Conservation (phyloP, 768 basidiomycete genomes). For the Lactifluus echinatus region DNA sequence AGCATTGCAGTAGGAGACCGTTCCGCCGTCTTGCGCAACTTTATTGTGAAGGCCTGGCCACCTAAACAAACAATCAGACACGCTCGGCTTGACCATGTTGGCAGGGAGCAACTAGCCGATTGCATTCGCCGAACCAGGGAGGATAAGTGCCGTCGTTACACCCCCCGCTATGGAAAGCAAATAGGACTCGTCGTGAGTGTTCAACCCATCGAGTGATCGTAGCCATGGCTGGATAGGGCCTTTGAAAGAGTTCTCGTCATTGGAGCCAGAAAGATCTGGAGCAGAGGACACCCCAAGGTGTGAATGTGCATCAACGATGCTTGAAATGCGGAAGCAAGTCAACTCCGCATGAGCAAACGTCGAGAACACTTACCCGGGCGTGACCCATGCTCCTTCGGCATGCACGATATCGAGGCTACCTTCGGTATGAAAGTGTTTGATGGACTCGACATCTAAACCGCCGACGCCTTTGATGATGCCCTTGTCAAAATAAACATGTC, state of each 20-base stretch:
- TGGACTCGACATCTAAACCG: conserved; percentile 24
- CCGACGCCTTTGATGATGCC: conserved; percentile 63
- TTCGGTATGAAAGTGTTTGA: conserved; percentile 17
- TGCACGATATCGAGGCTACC: conserved; percentile 42
- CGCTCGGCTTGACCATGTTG: neutral
- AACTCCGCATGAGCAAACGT: neutral
- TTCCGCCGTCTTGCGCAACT: conserved; percentile 66
- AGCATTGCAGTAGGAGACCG: conserved; percentile 66
- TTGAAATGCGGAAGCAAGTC: neutral
- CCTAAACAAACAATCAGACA: conserved; percentile 33
- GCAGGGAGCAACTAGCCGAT: conserved; percentile 3
- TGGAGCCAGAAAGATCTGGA: conserved; percentile 25
- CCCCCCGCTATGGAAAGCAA: conserved; percentile 69
- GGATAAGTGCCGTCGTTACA: conserved; percentile 64
- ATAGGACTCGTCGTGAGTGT: conserved; percentile 73
- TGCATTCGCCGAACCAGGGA: conserved; percentile 56
- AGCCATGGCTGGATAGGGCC: conserved; percentile 56
- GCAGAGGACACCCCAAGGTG: conserved; percentile 34
- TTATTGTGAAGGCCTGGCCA: conserved; percentile 72
- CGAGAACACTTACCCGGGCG: conserved; percentile 44
- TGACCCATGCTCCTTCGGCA: conserved; percentile 64
- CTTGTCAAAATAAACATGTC: conserved; percentile 61
- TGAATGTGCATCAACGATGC: conserved; percentile 39
- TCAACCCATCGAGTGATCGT: conserved; percentile 67
- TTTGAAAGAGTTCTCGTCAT: conserved; percentile 39